Conservation (phyloP, 148 eudicot genomes). For the Silene latifolia region DNA sequence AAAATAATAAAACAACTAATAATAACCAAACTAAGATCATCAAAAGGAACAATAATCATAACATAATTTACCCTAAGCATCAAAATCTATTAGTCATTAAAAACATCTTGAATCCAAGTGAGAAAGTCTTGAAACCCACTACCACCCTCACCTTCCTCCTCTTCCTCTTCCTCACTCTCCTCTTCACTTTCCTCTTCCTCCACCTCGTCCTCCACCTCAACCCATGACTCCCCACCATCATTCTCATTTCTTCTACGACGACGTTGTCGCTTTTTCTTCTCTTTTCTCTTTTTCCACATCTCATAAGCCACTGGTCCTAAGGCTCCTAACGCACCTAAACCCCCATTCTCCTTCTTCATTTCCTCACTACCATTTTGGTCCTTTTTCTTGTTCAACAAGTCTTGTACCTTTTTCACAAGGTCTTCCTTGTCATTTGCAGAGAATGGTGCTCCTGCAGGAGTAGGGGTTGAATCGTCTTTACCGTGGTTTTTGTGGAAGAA, state of each 20-base stretch:
- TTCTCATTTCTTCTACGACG: not conserved
- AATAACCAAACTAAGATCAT: too few species aligned
- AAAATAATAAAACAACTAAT: too few species aligned
- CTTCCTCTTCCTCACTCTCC: not conserved
- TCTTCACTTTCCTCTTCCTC: constrained; percentile 15
- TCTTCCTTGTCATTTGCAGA: not conserved
- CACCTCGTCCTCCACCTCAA: not conserved
- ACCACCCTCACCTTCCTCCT: constrained; percentile 1
- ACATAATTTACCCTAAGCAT: too few species aligned
- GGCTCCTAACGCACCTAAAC: constrained; percentile 5
- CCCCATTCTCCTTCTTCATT: not conserved
- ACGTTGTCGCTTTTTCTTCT: not conserved
- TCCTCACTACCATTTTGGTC: not conserved
- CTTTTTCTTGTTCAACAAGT: constrained; percentile 10
- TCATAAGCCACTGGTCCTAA: constrained; percentile 8
- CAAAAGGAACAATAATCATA: too few species aligned
- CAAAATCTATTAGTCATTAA: too few species aligned
- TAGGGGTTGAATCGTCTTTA: not conserved
- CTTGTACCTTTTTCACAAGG: constrained; percentile 17
- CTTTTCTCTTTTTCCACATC: constrained; percentile 1
- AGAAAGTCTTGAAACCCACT: constrained; percentile 10
- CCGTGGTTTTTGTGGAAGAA: not conserved
- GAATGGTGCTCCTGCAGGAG: not conserved
- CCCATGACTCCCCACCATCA: not conserved
- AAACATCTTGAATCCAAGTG: not conserved